Evolutionary conservation across 2,329 filamentous ascomycete species (phyloP).

Genomic region (Penicillium sp.): DNA sequence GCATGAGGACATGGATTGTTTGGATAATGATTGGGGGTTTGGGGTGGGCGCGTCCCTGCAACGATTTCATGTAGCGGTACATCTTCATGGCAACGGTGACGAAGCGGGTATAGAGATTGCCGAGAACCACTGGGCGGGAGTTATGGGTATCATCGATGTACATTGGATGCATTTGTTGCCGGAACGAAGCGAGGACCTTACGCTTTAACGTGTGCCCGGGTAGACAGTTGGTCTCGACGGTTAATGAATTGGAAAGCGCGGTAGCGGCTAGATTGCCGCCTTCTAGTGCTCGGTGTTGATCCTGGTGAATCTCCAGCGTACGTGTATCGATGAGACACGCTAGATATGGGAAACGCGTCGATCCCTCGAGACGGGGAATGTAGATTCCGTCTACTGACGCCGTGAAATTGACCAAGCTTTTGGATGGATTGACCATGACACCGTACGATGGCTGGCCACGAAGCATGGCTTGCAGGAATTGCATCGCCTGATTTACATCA

Average conservation of each 20-base stretch:
- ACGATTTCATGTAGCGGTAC: conserved; percentile 63
- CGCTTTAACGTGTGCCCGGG: conserved; percentile 80
- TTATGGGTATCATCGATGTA: conserved; percentile 69
- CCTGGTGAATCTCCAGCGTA: conserved; percentile 75
- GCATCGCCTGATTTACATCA: conserved; percentile 65
- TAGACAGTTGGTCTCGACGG: conserved; percentile 72
- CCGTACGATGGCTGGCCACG: conserved; percentile 78
- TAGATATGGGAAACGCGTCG: conserved; percentile 78
- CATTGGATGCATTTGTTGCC: conserved; percentile 74
- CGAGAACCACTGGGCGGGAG: conserved; percentile 66
- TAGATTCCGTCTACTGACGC: conserved; percentile 58
- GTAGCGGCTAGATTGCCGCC: conserved; percentile 55
- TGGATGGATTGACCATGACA: conserved; percentile 73
- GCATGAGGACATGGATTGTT: conserved; percentile 68
- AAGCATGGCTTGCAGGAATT: conserved; percentile 82
- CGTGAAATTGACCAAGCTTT: conserved; percentile 86
- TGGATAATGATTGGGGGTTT: conserved; percentile 63
- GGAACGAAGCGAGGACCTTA: conserved; percentile 76
- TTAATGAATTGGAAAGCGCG: conserved; percentile 72
- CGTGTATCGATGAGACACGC: conserved; percentile 75
- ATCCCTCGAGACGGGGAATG: conserved; percentile 56
- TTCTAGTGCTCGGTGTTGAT: conserved; percentile 56
- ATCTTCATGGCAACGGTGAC: conserved; percentile 76
- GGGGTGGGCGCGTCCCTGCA: conserved; percentile 61
- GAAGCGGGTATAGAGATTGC: conserved; percentile 78